These are phyloP conservation scores for Talaromyces adpressus DNA, from an alignment of 495 filamentous ascomycete species.

Conservation along the genomic window DNA sequence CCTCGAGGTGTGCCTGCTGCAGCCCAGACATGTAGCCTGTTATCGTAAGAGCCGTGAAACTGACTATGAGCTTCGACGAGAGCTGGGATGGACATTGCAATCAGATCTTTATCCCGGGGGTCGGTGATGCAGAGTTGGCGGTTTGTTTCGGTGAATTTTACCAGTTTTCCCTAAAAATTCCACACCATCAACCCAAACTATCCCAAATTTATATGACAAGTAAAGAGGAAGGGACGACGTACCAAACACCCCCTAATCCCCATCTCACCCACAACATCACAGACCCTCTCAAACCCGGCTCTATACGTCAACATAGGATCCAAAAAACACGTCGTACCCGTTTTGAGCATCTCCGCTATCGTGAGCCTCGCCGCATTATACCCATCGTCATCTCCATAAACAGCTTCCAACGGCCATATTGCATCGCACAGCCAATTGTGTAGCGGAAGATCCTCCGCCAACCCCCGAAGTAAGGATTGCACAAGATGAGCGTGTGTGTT, in stretches of 20 bases:
- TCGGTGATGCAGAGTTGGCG: slow-evolving; percentile 25
- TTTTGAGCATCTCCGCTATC: slow-evolving; percentile 44
- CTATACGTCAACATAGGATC: slow-evolving; percentile 45
- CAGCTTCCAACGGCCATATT: slow-evolving; percentile 42
- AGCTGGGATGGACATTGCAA: slow-evolving; percentile 21
- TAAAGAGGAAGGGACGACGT: too few species aligned
- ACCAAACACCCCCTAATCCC: slow-evolving; percentile 43
- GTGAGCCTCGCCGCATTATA: slow-evolving; percentile 39
- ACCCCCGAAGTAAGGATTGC: slow-evolving; percentile 41
- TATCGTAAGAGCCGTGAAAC: slow-evolving; percentile 34
- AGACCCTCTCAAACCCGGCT: slow-evolving; percentile 40
- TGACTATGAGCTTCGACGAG: slow-evolving; percentile 17
- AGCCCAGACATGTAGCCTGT: slow-evolving; percentile 45
- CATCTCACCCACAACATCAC: slow-evolving; percentile 37
- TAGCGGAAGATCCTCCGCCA: slow-evolving; percentile 39
- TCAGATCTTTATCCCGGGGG: slow-evolving; percentile 22
- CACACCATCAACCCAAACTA: not conserved
- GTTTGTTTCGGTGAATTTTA: slow-evolving; percentile 27
- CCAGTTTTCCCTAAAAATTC: slow-evolving; percentile 28
- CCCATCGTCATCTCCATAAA: slow-evolving; percentile 37
- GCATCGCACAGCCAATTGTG: slow-evolving; percentile 41
- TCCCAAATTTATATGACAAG: too few species aligned
- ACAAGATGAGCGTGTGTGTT: slow-evolving; percentile 45
- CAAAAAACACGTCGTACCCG: slow-evolving; percentile 44
- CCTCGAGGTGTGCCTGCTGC: slow-evolving; percentile 43